Percentiles rank a stretch among this genome's conserved stretches.
Conservation (phyloP, 2,329 filamentous ascomycete genomes). For the Elsinoe necatrix region DNA sequence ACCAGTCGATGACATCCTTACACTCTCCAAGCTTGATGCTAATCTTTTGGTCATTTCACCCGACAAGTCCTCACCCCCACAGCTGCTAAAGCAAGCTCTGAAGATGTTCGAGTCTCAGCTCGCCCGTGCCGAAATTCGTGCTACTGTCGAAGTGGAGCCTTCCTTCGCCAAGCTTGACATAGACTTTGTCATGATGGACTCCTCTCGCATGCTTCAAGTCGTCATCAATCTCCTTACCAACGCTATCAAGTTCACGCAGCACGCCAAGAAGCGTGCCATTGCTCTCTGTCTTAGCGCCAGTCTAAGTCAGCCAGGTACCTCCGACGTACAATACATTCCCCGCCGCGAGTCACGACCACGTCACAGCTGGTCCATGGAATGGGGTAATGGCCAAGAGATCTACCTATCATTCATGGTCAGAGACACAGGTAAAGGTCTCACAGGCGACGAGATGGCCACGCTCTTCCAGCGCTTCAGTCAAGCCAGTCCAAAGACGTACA, state of each 20-base stretch:
- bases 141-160: conserved; percentile 24
- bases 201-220: conserved; percentile 33
- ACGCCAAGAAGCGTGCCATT: conserved; percentile 14
- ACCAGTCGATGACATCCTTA: conserved; percentile 28
- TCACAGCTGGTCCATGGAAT: conserved; percentile 1
- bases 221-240: conserved; percentile 28
- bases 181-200: conserved; percentile 30
- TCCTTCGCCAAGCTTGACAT: conserved; percentile 27
- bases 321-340: conserved; percentile 12
- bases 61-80: conserved; percentile 29
- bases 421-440: conserved; percentile 33
- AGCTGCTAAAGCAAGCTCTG: conserved; percentile 30
- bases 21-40: conserved; percentile 32
- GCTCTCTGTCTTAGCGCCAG: not conserved
- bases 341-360: conserved; percentile 34
- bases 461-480: conserved; percentile 63
- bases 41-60: conserved; percentile 33
- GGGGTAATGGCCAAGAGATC: conserved; percentile 29
- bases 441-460: conserved; percentile 28
- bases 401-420: conserved; percentile 31
- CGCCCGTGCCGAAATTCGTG: conserved; percentile 27
- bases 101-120: conserved; percentile 34
- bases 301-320: not conserved
- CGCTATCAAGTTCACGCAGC: conserved; percentile 24
- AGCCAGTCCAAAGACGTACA: conserved; percentile 55